phyloP scores from a whole-genome alignment of 305 asterid species.

The Solanum hybrid region DNA sequence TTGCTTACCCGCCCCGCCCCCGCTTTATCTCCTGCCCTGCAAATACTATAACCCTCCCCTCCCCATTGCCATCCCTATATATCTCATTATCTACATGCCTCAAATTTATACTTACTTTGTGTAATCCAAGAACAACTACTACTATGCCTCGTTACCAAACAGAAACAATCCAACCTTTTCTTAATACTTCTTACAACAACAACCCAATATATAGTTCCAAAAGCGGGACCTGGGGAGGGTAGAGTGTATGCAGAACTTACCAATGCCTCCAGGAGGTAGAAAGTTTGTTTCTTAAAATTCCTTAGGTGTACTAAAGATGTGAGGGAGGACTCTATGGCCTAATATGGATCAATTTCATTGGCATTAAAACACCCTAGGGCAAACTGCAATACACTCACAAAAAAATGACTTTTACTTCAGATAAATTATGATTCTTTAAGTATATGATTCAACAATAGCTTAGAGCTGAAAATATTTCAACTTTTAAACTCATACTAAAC shows the following conservation, averaged over 20 bases:
- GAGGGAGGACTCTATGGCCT: background rate
- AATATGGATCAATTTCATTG: background rate
- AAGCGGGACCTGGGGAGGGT: background rate
- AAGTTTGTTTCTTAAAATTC: background rate
- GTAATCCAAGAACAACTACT: background rate
- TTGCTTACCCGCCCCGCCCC: background rate
- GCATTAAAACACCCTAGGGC: background rate
- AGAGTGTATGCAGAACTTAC: background rate
- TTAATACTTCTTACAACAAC: background rate
- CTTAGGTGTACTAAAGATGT: background rate
- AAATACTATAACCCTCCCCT: too few species aligned
- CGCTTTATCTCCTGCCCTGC: too few species aligned
- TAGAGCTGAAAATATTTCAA: background rate
- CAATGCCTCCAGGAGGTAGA: background rate
- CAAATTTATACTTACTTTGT: background rate
- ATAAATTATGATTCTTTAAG: background rate
- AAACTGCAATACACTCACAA: background rate
- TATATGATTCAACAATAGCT: background rate
- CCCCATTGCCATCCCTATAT: background rate
- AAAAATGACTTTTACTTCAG: background rate
- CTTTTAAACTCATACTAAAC: background rate
- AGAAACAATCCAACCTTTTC: background rate
- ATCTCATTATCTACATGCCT: background rate
- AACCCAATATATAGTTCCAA: background rate
- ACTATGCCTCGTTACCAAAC: background rate